Evolutionary conservation across 352 stramenopile genomes (phyloP).

Genomic region (Phytophthora pini): DNA sequence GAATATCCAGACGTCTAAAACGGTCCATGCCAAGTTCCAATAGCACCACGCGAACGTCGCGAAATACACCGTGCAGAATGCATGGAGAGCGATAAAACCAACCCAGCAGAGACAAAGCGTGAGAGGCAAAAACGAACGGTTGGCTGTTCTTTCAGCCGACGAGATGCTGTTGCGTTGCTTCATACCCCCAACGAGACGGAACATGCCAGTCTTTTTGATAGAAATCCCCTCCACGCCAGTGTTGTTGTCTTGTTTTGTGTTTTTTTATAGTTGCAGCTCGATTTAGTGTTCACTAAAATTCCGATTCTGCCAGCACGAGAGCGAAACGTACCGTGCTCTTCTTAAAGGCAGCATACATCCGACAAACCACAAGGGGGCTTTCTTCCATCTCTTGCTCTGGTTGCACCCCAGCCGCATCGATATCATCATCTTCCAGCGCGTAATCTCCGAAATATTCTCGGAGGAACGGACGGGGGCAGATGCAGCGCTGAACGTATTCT

Average conservation of each 20-base stretch:
- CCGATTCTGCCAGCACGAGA: conserved; percentile 69
- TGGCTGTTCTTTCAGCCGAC: background rate
- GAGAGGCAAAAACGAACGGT: conserved; percentile 10
- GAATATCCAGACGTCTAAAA: conserved; percentile 16
- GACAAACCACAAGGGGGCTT: conserved; percentile 74
- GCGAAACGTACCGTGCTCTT: conserved; percentile 83
- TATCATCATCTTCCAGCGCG: conserved; percentile 29
- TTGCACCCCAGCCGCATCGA: conserved; percentile 4
- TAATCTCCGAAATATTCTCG: conserved; percentile 48
- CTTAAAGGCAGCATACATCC: conserved; percentile 83
- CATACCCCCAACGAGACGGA: background rate
- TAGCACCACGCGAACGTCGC: conserved; percentile 20
- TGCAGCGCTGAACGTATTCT: conserved; percentile 81
- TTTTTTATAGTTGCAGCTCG: no score
- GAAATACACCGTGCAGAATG: conserved; percentile 20
- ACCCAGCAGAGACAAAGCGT: conserved; percentile 14
- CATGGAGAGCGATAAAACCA: conserved; percentile 16
- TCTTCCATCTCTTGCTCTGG: conserved; percentile 47
- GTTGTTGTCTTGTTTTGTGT: no score
- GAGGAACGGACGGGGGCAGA: conserved; percentile 73
- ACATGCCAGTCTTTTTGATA: background rate
- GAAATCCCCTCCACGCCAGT: no score
- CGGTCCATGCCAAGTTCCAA: conserved; percentile 17
- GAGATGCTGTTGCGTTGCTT: background rate
- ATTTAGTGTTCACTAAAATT: conserved; percentile 50